Evolutionary conservation across 2,329 filamentous ascomycete genomes (phyloP), one percentile per base, ranked within the genome.

Genomic region (Alternaria arborescens): DNA sequence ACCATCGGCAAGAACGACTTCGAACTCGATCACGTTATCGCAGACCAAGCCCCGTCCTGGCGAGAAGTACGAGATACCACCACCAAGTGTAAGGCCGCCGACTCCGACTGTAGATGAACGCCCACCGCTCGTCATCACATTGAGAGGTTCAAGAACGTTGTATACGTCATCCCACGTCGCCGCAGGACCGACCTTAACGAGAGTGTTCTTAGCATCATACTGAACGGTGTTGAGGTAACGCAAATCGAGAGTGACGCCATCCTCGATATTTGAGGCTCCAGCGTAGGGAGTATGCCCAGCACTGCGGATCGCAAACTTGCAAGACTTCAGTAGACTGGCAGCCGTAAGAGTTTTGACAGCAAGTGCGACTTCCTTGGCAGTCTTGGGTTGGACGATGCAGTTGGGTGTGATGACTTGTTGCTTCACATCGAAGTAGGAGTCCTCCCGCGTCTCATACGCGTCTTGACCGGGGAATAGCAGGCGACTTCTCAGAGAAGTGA

Each of bases 1-100:
- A 2, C 77, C 75, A 57, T 74, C 62, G 3, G 76, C 72, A 14
- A 78, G 75, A 1, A 79, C 71, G 1, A 79, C 68, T 16, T 75
- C 68, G 30, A 74, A 77, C 8, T 72, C 66, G 10, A 77, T 51
- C 3, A 74, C 69, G 20, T 76, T 72, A 47, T 80, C 77, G 32
- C 67, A 76, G 52, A 63, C 73, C 40, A 63, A 60, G 1, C 77
- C 77, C 14, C 72, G 61, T 7, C 69, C 64, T 3, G 66, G 62
- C 3, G 70, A 67, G 43, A 76, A 75, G 60, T 71, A 76, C 1
- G 66, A 71, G 20, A 77, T 69, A 5, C 77, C 77, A 26, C 71
- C 72, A 1, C 72, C 73, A 2, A 71, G 60, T 1, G 70, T 65
- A 14, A 74, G 55, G 6, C 74, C 73, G 12, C 68, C 71, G 20